Base-by-base conservation (phyloP, 441 rosid species). In the Euphorbia celastroides region DNA sequence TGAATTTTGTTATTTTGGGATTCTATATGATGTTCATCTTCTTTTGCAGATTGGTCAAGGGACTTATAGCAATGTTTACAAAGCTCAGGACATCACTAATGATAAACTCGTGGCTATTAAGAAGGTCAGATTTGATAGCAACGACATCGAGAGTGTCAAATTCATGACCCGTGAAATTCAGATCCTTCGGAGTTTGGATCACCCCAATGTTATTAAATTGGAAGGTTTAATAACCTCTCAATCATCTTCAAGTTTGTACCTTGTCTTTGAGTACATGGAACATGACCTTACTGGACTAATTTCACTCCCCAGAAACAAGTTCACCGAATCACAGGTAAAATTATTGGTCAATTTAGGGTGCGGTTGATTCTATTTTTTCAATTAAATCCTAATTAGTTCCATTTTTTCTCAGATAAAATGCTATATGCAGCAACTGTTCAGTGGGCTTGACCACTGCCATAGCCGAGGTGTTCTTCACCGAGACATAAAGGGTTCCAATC, bases 381-480 rank as follows among this genome's bases (percentile, higher is more conserved):
- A 34, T 34, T 34, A n/a, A 62, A 66, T 36, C 25, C 68, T 68
- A 2, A 36, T 34, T 5, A 55, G 6, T 30, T 62, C 59, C 25
- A 57, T 56, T 68, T 73, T 66, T 52, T 76, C 65, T 67, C 79
- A 93, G 99, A 88, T 91, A 70, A 93, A 93, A 78, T 93, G 99
- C 79, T 93, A 88, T 84, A 91, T 91, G 97, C 75, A 73, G 71
- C 99, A 93, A 74, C 97, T 93, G 70, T 82, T 93, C 71, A 86
- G 86, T 57, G 99, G 97, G 67, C 93, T 93, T 68, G 91, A 93
- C 68, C 95, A 93, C 67, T 93, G 99, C 74, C 99, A 91, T 68
- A 88, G 84, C 63, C 84, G 70, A 0, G 87, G 92, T 46, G 82
- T 93, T 64, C 86, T 93, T 60, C 99, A 91, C 67, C 90, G 97